phyloP scores from a whole-genome alignment of 768 basidiomycete genomes.

The Termitomyces eurrhizus region DNA sequence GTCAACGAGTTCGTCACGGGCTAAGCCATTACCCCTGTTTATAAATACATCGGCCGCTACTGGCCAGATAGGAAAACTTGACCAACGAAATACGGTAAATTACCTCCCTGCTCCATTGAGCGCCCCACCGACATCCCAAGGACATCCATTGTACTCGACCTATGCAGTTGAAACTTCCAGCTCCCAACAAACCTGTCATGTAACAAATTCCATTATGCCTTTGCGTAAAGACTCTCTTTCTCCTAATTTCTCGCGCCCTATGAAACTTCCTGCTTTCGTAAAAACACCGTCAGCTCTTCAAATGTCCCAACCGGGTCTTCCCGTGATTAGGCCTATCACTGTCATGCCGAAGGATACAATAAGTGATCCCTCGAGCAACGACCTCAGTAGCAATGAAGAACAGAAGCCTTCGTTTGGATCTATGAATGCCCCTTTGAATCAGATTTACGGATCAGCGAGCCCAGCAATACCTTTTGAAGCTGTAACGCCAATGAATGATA shows the following conservation, averaged over 20 bases:
- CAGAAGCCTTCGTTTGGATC: not conserved
- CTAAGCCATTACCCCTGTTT: conserved; percentile 6
- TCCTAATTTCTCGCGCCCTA: not conserved
- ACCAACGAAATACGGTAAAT: not conserved
- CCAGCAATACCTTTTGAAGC: conserved; percentile 2
- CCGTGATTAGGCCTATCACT: not conserved
- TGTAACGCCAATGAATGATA: conserved; percentile 3
- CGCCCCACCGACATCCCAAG: conserved; percentile 3
- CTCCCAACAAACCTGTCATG: not conserved
- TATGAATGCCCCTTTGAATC: not conserved
- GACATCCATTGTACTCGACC: not conserved
- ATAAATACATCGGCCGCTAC: not conserved
- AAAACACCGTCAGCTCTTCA: not conserved
- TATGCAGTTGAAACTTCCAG: not conserved
- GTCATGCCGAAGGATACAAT: not conserved
- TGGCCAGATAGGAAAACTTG: not conserved
- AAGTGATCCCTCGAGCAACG: not conserved
- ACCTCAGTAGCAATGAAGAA: not conserved
- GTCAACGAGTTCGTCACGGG: not conserved
- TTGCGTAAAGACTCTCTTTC: not conserved
- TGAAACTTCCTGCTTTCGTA: not conserved
- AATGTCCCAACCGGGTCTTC: not conserved
- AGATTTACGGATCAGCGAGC: not conserved
- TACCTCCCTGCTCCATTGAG: conserved; percentile 8
- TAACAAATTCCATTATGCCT: not conserved